Percentiles rank a stretch among this genome's conserved stretches.
Conservation (phyloP, 345 rosid species). For the Gossypium sturtianum region DNA sequence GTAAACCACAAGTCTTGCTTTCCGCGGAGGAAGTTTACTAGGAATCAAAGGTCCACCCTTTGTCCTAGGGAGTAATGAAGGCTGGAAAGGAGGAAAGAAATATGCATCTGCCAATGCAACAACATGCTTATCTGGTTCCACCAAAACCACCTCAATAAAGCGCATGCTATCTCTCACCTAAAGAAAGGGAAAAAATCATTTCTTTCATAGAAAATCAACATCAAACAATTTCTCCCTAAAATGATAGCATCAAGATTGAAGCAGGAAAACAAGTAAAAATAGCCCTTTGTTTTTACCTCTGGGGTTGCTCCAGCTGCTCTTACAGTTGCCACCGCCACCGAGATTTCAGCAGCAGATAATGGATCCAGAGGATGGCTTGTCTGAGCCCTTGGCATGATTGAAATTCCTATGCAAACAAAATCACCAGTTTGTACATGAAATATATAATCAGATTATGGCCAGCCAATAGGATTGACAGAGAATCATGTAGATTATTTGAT, state of each 20-base stretch:
- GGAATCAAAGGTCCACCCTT: slow-evolving; percentile 69
- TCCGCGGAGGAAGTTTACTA: slow-evolving; percentile 64
- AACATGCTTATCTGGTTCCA: slow-evolving; percentile 65
- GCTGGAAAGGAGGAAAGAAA: slow-evolving; percentile 84
- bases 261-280: slow-evolving; percentile 1
- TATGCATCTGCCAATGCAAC: slow-evolving; percentile 79
- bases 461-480: not conserved
- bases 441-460: not conserved
- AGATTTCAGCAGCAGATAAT: slow-evolving; percentile 68
- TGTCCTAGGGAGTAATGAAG: slow-evolving; percentile 63
- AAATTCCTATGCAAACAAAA: slow-evolving; percentile 30
- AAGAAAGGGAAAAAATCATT: not conserved
- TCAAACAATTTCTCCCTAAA: not conserved
- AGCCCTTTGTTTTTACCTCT: slow-evolving; percentile 31
- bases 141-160: slow-evolving; percentile 57
- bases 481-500: not conserved
- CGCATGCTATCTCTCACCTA: slow-evolving; percentile 82
- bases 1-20: slow-evolving; percentile 69
- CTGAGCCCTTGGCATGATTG: slow-evolving; percentile 55
- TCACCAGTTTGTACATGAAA: slow-evolving; percentile 6
- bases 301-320: slow-evolving; percentile 80
- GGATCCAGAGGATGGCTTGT: slow-evolving; percentile 77
- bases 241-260: not conserved
- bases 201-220: not conserved
- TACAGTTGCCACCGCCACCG: slow-evolving; percentile 75